A percentile compares a stretch with the other conserved stretches of the same genome.
Conservation (phyloP, 495 filamentous ascomycete genomes). For the Talaromyces thailandensis region DNA sequence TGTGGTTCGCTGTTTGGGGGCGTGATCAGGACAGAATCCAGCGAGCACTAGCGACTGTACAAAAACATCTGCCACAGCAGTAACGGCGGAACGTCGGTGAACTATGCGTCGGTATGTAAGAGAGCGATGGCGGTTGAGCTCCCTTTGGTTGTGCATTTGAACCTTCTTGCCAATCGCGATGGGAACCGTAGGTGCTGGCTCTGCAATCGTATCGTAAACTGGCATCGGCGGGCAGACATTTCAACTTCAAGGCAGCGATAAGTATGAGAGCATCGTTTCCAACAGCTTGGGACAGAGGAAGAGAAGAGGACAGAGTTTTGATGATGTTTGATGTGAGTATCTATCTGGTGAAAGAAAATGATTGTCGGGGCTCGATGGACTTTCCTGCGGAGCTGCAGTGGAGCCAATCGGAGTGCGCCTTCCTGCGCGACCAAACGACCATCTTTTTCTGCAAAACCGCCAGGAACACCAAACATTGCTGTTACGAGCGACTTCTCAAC, state of each 20-base stretch:
- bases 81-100: conserved; percentile 32
- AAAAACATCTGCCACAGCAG: conserved; percentile 45
- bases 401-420: conserved; percentile 33
- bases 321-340: not conserved
- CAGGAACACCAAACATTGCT: not conserved
- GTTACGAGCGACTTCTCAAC: not conserved
- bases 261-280: conserved; percentile 16
- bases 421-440: conserved; percentile 1
- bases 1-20: conserved; percentile 17
- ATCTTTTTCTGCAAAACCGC: conserved; percentile 2
- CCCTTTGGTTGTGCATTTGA: conserved; percentile 26
- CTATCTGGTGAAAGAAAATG: not conserved
- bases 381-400: conserved; percentile 23
- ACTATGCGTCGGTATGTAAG: conserved; percentile 27
- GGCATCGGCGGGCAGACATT: conserved; percentile 60
- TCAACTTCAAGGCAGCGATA: conserved; percentile 40
- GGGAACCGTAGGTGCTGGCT: conserved; percentile 31
- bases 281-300: conserved; percentile 6
- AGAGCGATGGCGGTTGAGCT: conserved; percentile 19
- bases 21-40: conserved; percentile 51
- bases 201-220: conserved; percentile 45
- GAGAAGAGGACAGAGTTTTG: not conserved
- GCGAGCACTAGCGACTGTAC: conserved; percentile 57
- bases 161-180: conserved; percentile 24
- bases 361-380: not conserved